phyloP scores from a whole-genome alignment of 306 rosid genomes.

The Fragaria nilgerrensis region DNA sequence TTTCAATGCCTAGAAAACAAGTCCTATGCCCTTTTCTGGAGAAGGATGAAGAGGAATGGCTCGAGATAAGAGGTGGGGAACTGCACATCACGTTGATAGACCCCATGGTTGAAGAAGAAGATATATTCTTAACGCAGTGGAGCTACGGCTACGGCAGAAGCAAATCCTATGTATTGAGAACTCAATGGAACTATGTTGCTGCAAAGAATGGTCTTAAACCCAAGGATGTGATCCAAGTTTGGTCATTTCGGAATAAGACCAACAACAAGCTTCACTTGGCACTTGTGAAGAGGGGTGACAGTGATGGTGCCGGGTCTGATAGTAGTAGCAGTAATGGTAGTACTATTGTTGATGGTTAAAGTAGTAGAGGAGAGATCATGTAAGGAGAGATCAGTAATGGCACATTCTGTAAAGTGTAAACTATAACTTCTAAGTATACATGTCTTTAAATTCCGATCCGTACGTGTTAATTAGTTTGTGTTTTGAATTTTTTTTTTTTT shows the following conservation, averaged over 20 bases:
- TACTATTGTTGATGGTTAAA: neutral
- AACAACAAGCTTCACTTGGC: neutral
- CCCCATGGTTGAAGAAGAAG: neutral
- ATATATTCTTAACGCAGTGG: neutral
- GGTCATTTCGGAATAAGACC: neutral
- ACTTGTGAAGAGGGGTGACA: slow-evolving; percentile 3
- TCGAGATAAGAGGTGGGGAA: neutral
- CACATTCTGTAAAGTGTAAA: neutral
- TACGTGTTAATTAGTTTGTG: too few relatives aligned
- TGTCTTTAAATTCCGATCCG: neutral
- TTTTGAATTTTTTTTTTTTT: neutral
- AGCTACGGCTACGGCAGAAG: neutral
- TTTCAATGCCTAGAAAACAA: neutral
- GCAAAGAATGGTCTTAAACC: neutral
- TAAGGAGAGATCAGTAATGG: neutral
- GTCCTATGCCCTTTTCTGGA: neutral
- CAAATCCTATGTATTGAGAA: neutral
- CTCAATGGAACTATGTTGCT: neutral
- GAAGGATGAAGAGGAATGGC: neutral
- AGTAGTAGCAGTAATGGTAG: neutral
- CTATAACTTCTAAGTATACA: neutral
- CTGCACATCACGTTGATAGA: neutral
- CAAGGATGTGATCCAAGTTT: neutral
- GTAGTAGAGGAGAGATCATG: neutral
- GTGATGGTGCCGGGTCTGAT: neutral